Evolutionary conservation across 2,329 filamentous ascomycete species (phyloP).

Genomic region (Colletotrichum orchidophilum): DNA sequence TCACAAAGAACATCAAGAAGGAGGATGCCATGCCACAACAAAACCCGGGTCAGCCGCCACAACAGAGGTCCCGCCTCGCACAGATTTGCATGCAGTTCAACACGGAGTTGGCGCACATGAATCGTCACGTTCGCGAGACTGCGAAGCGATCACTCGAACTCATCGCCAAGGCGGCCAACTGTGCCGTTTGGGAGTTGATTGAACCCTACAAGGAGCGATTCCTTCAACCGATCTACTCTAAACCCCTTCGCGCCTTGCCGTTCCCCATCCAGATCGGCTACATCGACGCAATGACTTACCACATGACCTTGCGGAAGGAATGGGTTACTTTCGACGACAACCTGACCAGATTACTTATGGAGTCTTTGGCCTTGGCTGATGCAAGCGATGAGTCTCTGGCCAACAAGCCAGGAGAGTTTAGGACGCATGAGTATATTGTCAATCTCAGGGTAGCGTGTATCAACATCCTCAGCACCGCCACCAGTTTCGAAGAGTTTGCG

Average conservation of each 20-base stretch:
- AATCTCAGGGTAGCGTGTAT: slow-evolving; percentile 93
- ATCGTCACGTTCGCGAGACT: slow-evolving; percentile 90
- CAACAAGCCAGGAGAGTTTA: slow-evolving; percentile 91
- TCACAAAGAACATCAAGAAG: slow-evolving; percentile 82
- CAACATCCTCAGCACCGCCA: slow-evolving; percentile 89
- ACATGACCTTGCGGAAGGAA: slow-evolving; percentile 86
- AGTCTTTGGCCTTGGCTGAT: slow-evolving; percentile 92
- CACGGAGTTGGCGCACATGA: slow-evolving; percentile 92
- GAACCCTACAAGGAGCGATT: slow-evolving; percentile 90
- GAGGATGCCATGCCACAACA: slow-evolving; percentile 69
- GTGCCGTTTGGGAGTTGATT: slow-evolving; percentile 87
- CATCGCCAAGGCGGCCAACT: slow-evolving; percentile 79
- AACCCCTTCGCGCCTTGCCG: slow-evolving; percentile 89
- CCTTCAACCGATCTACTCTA: slow-evolving; percentile 92
- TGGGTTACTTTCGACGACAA: slow-evolving; percentile 94
- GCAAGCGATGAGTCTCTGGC: slow-evolving; percentile 93
- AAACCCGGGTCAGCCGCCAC: slow-evolving; percentile 48
- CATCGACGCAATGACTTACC: slow-evolving; percentile 97
- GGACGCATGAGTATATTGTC: slow-evolving; percentile 94
- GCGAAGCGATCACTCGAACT: slow-evolving; percentile 83
- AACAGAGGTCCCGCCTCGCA: slow-evolving; percentile 69
- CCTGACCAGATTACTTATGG: slow-evolving; percentile 88
- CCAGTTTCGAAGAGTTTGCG: slow-evolving; percentile 91
- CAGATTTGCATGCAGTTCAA: slow-evolving; percentile 87
- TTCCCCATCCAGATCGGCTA: slow-evolving; percentile 97